phyloP scores from a whole-genome alignment of 2,329 filamentous ascomycete species.

The Apiospora aurea region DNA sequence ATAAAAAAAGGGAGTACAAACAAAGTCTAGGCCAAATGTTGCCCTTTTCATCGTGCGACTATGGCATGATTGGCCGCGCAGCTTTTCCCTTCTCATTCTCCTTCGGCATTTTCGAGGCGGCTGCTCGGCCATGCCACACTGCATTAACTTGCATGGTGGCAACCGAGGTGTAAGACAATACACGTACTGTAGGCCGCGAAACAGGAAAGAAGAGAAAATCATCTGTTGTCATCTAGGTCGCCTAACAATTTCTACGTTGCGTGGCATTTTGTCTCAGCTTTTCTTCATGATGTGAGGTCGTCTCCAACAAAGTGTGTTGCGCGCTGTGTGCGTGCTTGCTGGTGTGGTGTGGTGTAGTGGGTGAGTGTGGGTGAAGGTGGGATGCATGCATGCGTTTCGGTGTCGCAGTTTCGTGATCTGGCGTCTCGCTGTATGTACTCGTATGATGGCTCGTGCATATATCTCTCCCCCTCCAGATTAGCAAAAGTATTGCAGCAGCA shows the following conservation, averaged over 20 bases:
- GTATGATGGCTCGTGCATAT: conserved; percentile 1
- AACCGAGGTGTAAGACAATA: neutral
- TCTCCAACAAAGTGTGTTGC: neutral
- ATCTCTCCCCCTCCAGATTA: neutral
- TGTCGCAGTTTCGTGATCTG: conserved; percentile 5
- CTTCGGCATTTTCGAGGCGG: conserved; percentile 1
- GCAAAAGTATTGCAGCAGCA: neutral
- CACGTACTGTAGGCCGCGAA: neutral
- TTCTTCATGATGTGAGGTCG: neutral
- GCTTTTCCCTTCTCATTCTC: neutral
- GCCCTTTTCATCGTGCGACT: conserved; percentile 3
- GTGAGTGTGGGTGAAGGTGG: neutral
- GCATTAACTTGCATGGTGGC: conserved; percentile 17
- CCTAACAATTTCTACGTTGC: neutral
- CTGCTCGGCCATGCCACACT: conserved; percentile 14
- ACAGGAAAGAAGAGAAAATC: too few species aligned
- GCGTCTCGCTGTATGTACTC: neutral
- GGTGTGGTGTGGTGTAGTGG: neutral
- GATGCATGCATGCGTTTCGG: neutral
- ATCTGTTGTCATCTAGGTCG: neutral
- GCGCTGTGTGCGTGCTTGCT: neutral
- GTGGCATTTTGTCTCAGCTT: neutral
- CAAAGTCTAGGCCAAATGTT: neutral
- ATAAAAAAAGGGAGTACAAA: neutral
- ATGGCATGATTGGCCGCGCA: conserved; percentile 7